Base-by-base conservation (phyloP, 345 rosid species). In the Crucihimalaya himalaica region DNA sequence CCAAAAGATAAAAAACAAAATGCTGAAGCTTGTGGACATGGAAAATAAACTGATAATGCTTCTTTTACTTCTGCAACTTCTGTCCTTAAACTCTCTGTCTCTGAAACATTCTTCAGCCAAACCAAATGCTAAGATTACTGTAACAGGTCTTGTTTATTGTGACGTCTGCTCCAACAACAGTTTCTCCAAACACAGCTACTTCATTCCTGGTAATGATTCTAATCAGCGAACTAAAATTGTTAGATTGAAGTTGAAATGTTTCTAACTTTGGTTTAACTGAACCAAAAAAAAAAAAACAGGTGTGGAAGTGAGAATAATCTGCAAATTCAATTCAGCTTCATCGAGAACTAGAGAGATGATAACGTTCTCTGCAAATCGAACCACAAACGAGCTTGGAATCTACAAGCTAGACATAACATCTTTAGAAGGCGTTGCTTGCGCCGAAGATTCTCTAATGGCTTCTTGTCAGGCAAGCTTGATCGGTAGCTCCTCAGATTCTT, bases 141-240 rank as follows among this genome's bases (percentile, higher is more conserved):
- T 96, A 2, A 86, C 86, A 86, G 99, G 99, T 61, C 81, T 92
- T 78, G 99, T 96, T 74, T 96, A 86, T 27, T 96, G 99, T 69
- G 99, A 96, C 46, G 85, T 88, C 70, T 96, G 99, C 90, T 90
- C 87, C 85, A 92, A 86, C 88, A 96, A 92, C 84, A 89, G 79
- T 82, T 96, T 92, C 93, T 83, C 99, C 75, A 87, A 74, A 34
- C 85, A 92, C 86, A 92, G 97, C 87, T 92, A 90, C 88, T 90
- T 92, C 87, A 68, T 96, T 53, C 82, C 96, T 59, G 99, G 99
- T 95, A 46, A 78, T 6, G 13, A 56, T 48, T 31, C 46, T 5
- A 64, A 19, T 28, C 12, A 71, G 19, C 14, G n/a, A n/a, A 46
- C 29, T 50, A 25, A 20, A 40, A 23, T 25, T 51, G 18, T 27